A percentile compares a stretch with the other conserved stretches of the same genome.
Conservation (phyloP, 75 land plant genomes). For the Azolla pinnata region DNA sequence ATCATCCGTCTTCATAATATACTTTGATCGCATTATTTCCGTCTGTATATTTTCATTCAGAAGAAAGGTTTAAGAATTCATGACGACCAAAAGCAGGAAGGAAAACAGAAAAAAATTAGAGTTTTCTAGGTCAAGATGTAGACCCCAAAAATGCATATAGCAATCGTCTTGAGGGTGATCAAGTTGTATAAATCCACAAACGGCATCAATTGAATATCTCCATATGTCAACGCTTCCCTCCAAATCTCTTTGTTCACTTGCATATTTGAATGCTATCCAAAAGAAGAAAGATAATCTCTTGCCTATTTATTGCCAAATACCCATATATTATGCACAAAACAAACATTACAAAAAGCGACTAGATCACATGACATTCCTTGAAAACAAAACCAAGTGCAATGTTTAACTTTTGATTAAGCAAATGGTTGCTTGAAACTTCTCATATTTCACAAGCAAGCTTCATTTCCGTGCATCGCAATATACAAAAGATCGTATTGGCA, state of each 20-base stretch:
- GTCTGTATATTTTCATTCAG: slow-evolving; percentile 60
- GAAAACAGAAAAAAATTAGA: no score
- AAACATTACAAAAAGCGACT: no score
- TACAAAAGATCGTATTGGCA: no score
- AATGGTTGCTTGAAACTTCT: no score
- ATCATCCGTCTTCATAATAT: slow-evolving; percentile 98
- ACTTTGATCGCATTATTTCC: slow-evolving; percentile 62
- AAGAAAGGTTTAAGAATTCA: no score
- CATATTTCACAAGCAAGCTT: no score
- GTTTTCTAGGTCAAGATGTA: no score
- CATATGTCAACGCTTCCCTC: slow-evolving; percentile 80
- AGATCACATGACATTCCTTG: no score
- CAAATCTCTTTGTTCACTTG: slow-evolving; percentile 89
- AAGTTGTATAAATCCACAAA: slow-evolving; percentile 93
- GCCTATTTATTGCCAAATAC: neutral
- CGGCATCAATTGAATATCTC: slow-evolving; percentile 91
- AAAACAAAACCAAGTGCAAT: no score
- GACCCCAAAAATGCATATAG: slow-evolving; percentile 98
- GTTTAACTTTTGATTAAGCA: no score
- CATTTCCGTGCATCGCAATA: no score
- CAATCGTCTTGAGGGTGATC: slow-evolving; percentile 82
- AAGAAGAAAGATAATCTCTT: slow-evolving; percentile 7
- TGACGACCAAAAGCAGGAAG: neutral
- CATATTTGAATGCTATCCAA: slow-evolving; percentile 69
- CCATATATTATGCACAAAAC: no score